These are phyloP conservation scores for Fusarium sambucinum DNA, from an alignment of 2,329 filamentous ascomycete species.

Conservation along the genomic window DNA sequence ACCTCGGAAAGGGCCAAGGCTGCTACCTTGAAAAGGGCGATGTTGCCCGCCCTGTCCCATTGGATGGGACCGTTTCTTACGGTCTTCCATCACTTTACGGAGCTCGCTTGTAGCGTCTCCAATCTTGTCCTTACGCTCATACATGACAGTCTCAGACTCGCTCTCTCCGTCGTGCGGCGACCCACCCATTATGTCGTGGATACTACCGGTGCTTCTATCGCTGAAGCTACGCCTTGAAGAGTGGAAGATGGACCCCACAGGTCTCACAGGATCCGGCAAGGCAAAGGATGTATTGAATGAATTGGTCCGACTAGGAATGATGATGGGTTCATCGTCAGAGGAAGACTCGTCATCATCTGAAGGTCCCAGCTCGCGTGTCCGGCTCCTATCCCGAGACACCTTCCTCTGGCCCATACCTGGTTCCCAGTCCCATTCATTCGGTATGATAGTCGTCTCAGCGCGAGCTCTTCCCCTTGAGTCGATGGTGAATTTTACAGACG, in stretches of 20 bases:
- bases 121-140: constrained; percentile 57
- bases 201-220: constrained; percentile 61
- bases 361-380: constrained; percentile 57
- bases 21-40: constrained; percentile 51
- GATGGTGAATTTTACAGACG: constrained; percentile 72
- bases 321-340: constrained; percentile 73
- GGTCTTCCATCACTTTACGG: constrained; percentile 67
- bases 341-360: constrained; percentile 68
- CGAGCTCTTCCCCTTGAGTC: constrained; percentile 71
- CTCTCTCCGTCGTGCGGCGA: constrained; percentile 63
- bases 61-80: constrained; percentile 58
- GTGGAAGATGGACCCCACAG: constrained; percentile 62
- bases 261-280: constrained; percentile 65
- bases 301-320: constrained; percentile 70
- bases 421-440: constrained; percentile 50
- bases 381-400: constrained; percentile 49
- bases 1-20: constrained; percentile 50
- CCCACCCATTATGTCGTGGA: constrained; percentile 54
- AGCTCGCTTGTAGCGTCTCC: constrained; percentile 72
- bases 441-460: constrained; percentile 64
- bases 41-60: constrained; percentile 50
- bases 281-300: constrained; percentile 68
- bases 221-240: constrained; percentile 62
- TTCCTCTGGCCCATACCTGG: constrained; percentile 47
- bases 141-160: constrained; percentile 69